Evolutionary conservation across 2,329 filamentous ascomycete genomes (phyloP).

Genomic region (Sclerotiophoma versabilis): DNA sequence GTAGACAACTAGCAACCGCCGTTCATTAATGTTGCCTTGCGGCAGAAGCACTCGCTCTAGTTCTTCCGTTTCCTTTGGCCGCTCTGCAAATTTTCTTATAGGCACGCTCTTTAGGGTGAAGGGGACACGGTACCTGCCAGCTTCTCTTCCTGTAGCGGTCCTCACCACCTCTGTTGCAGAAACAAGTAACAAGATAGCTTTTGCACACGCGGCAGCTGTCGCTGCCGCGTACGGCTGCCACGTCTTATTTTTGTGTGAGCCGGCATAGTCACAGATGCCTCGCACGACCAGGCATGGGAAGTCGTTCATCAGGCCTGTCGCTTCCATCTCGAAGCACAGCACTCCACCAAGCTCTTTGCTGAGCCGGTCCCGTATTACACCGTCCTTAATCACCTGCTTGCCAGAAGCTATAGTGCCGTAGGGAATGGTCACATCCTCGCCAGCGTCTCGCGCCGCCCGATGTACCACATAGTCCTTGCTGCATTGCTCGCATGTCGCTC

Average conservation of each 20-base stretch:
- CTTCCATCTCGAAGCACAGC: conserved; percentile 14
- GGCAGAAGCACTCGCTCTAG: conserved; percentile 19
- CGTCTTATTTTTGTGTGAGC: conserved; percentile 13
- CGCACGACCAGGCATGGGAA: conserved; percentile 11
- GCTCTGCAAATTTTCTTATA: conserved; percentile 23
- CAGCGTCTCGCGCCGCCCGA: neutral
- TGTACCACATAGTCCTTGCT: neutral
- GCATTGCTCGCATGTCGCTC: conserved; percentile 10
- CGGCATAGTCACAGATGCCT: conserved; percentile 13
- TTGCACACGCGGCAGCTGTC: conserved; percentile 9
- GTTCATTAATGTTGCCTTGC: neutral
- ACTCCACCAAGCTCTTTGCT: conserved; percentile 15
- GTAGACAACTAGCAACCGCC: conserved; percentile 14
- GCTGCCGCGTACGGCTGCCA: conserved; percentile 13
- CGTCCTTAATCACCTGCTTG: conserved; percentile 18
- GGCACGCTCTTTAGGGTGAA: neutral
- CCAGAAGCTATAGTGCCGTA: conserved; percentile 18
- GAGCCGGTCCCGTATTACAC: conserved; percentile 2
- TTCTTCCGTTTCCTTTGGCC: conserved; percentile 13
- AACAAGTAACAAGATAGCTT: neutral
- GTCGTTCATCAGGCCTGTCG: conserved; percentile 8
- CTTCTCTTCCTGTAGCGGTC: neutral
- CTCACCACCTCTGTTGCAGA: neutral
- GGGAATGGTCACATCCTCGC: conserved; percentile 1
- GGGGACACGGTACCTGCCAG: neutral